Percentiles rank a stretch among this genome's conserved stretches.
Conservation (phyloP, 2,329 filamentous ascomycete genomes). For the Ascochyta viciae-villosae region DNA sequence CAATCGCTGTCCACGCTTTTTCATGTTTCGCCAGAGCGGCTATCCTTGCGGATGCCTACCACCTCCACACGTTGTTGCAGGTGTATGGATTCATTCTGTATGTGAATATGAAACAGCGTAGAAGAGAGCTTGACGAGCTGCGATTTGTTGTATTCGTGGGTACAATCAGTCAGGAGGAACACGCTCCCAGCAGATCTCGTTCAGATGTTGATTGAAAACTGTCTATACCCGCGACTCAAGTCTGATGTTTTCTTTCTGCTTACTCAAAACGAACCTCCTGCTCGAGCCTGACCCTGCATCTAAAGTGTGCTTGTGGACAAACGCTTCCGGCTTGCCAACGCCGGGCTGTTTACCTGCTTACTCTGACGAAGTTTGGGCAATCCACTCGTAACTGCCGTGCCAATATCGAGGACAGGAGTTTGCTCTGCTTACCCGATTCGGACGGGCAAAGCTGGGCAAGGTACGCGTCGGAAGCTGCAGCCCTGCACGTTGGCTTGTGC, state of each 20-base stretch:
- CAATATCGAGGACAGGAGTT: background rate
- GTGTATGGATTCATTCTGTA: background rate
- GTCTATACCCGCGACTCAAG: background rate
- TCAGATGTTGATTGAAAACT: background rate
- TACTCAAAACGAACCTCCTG: too few species aligned
- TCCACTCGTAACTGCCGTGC: background rate
- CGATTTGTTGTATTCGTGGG: background rate
- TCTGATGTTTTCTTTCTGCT: background rate
- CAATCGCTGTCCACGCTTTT: constrained; percentile 41
- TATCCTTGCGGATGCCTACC: constrained; percentile 1
- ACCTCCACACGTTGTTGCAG: background rate
- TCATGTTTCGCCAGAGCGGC: constrained; percentile 12
- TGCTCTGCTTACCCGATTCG: background rate
- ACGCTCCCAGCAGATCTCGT: background rate
- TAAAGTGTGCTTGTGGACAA: too few species aligned
- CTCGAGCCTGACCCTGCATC: too few species aligned
- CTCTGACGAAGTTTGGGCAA: background rate
- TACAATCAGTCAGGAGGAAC: background rate
- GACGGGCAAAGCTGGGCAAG: background rate
- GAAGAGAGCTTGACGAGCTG: too few species aligned
- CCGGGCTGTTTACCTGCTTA: background rate
- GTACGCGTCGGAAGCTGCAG: background rate
- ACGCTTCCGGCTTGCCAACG: background rate
- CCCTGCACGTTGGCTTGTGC: background rate
- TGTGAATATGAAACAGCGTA: background rate